Percentiles rank a stretch among this genome's conserved stretches.
Conservation (phyloP, 176 grass and related monocot species). For the Elymus sibiricus region DNA sequence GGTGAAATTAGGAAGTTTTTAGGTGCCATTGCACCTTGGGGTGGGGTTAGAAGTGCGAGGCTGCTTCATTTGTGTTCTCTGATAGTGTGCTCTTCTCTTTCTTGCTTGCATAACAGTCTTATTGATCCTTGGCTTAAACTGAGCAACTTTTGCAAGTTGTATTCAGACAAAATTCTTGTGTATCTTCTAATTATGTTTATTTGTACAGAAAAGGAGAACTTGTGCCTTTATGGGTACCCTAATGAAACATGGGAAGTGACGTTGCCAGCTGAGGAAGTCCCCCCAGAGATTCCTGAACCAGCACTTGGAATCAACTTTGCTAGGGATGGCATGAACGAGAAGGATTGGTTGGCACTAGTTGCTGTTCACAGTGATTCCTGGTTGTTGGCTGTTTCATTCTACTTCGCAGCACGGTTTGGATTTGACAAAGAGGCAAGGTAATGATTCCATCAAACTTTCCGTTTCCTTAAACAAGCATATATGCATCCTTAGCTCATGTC, state of each 20-base stretch:
- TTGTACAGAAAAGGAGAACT: constrained; percentile 82
- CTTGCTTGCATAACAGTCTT: neutral
- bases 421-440: constrained; percentile 98
- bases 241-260: constrained; percentile 96
- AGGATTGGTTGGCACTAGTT: constrained; percentile 92
- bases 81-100: neutral
- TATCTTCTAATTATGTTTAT: constrained; percentile 24
- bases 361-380: constrained; percentile 93
- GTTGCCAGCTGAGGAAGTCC: constrained; percentile 94
- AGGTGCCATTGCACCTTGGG: neutral
- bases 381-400: constrained; percentile 91
- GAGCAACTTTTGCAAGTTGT: neutral
- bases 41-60: neutral
- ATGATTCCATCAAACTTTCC: constrained; percentile 24
- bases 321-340: constrained; percentile 93
- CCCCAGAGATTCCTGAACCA: constrained; percentile 94
- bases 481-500: neutral
- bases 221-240: constrained; percentile 95
- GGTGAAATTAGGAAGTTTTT: neutral
- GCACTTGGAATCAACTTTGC: constrained; percentile 95
- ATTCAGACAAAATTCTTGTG: neutral
- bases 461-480: constrained; percentile 12
- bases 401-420: constrained; percentile 90
- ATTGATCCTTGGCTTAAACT: neutral
- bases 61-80: constrained; percentile 18